phyloP scores from a whole-genome alignment of 2,329 filamentous ascomycete genomes.

The Apiospora rasikravindrae region DNA sequence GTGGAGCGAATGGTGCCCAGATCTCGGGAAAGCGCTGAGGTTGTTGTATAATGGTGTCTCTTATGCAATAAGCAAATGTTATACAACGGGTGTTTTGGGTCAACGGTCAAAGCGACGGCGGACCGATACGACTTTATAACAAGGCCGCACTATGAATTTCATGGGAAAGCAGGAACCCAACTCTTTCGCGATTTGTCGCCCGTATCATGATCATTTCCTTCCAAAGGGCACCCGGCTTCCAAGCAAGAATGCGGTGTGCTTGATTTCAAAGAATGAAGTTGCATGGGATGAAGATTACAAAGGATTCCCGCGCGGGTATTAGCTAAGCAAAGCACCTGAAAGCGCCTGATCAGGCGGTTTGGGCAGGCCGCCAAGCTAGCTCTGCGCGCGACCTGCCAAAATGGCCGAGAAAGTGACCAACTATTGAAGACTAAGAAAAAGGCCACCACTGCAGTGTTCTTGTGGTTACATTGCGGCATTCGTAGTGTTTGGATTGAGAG shows the following conservation, averaged over 20 bases:
- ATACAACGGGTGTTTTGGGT: not conserved
- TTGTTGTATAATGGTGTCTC: not conserved
- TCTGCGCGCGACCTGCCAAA: not conserved
- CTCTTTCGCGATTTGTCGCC: not conserved
- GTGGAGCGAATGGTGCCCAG: not conserved
- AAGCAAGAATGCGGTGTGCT: not conserved
- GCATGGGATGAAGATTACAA: not conserved
- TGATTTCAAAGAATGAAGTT: constrained; percentile 1
- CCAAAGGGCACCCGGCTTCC: not conserved
- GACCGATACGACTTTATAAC: not conserved
- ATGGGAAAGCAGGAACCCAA: not conserved
- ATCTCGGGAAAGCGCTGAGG: not conserved
- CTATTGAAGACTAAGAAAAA: not conserved
- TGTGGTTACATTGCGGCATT: not conserved
- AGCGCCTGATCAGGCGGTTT: too few species aligned
- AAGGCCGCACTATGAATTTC: not conserved
- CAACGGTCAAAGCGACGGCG: not conserved
- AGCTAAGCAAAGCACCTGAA: not conserved
- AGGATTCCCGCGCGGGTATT: constrained; percentile 2
- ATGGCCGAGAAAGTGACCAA: not conserved
- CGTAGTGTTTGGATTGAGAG: not conserved
- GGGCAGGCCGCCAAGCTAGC: not conserved
- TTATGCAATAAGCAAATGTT: not conserved
- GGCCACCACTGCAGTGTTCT: not conserved
- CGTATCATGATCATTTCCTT: not conserved